phyloP scores from a whole-genome alignment of 495 filamentous ascomycete genomes.

The Podospora didyma region DNA sequence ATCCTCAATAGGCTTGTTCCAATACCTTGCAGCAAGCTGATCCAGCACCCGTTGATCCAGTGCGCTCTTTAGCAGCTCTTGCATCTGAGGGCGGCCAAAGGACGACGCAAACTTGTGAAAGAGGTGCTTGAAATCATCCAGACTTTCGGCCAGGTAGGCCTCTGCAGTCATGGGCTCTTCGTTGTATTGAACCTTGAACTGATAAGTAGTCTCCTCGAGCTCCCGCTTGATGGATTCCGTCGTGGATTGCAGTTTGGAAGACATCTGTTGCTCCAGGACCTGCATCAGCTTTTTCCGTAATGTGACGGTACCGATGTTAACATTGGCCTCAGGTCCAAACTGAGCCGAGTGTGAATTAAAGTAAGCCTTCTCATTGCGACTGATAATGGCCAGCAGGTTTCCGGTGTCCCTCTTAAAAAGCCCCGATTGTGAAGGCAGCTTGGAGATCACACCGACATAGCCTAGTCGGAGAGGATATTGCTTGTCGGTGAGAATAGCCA shows the following conservation, averaged over 20 bases:
- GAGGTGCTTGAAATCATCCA: conserved; percentile 96
- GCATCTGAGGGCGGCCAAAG: conserved; percentile 87
- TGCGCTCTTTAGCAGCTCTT: conserved; percentile 83
- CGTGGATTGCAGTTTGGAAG: conserved; percentile 78
- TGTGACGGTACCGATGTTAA: conserved; percentile 77
- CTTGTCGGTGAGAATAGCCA: conserved; percentile 72
- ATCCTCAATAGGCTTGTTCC: conserved; percentile 92
- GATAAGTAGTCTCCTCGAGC: conserved; percentile 94
- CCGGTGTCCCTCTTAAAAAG: conserved; percentile 81
- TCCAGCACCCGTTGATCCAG: conserved; percentile 94
- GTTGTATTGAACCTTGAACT: conserved; percentile 99
- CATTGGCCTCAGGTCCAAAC: conserved; percentile 66
- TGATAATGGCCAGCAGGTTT: conserved; percentile 77
- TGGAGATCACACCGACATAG: conserved; percentile 94
- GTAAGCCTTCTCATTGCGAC: conserved; percentile 81
- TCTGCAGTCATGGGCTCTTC: conserved; percentile 92
- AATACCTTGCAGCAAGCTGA: conserved; percentile 90
- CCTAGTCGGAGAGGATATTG: conserved; percentile 93
- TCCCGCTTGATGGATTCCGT: conserved; percentile 91
- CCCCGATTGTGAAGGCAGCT: conserved; percentile 62
- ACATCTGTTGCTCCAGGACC: conserved; percentile 96
- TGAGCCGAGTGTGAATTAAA: conserved; percentile 81
- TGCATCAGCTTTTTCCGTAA: conserved; percentile 94
- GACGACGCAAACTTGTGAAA: conserved; percentile 88
- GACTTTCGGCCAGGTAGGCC: conserved; percentile 88